Conservation (phyloP, 805 yeast genomes). For the Candida glaebosa region DNA sequence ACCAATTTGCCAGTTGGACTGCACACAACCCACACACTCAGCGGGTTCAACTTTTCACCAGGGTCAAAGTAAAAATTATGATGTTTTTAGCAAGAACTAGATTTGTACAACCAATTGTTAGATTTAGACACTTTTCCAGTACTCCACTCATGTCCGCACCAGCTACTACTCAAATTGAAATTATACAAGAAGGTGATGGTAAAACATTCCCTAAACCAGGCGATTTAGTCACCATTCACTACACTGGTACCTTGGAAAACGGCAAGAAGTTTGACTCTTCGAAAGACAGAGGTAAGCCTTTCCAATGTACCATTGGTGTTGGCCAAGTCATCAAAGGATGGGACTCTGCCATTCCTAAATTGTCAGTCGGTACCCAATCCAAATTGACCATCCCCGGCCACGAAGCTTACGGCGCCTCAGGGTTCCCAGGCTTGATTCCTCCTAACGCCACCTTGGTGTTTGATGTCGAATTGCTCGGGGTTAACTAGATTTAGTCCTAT, state of each 20-base stretch:
- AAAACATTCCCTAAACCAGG: constrained; percentile 82
- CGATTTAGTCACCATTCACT: constrained; percentile 89
- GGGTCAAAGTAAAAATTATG: too few relatives aligned
- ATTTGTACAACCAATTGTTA: not conserved
- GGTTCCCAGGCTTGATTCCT: constrained; percentile 95
- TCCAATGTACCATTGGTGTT: constrained; percentile 90
- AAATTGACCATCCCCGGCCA: constrained; percentile 88
- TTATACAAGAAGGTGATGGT: constrained; percentile 70
- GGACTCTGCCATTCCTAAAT: constrained; percentile 87
- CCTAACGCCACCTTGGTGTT: constrained; percentile 91
- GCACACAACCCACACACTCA: too few relatives aligned
- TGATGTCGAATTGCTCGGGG: constrained; percentile 69
- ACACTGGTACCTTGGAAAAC: constrained; percentile 91
- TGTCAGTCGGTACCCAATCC: constrained; percentile 92
- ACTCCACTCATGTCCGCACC: constrained; percentile 34
- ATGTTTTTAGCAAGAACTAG: not conserved
- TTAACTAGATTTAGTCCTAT: constrained; percentile 34
- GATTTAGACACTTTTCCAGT: constrained; percentile 1
- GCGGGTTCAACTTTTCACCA: too few relatives aligned
- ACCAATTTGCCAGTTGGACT: too few relatives aligned
- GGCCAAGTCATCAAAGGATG: constrained; percentile 97
- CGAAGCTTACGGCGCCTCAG: constrained; percentile 91
- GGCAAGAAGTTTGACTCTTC: constrained; percentile 97
- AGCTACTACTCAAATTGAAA: constrained; percentile 38
- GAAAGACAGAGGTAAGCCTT: constrained; percentile 91